A percentile compares a stretch with the other conserved stretches of the same genome.
phyloP scores from a whole-genome alignment of 140 eudicot species.

The Erigeron philadelphicus region DNA sequence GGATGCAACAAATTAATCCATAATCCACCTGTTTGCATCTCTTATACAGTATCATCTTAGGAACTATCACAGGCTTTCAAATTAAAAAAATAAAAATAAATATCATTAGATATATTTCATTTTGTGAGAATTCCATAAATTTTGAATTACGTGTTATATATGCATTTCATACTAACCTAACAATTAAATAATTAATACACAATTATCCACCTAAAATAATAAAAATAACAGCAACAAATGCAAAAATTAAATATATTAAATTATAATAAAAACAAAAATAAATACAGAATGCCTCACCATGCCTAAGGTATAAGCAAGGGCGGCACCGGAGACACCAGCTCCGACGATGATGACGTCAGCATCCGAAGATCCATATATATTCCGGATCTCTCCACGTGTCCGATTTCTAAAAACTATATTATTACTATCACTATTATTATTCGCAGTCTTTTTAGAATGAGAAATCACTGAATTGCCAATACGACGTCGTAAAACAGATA shows the following conservation, averaged over 20 bases:
- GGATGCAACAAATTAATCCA: background rate
- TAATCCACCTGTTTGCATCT: background rate
- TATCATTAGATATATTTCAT: too few species aligned
- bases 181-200: too few species aligned
- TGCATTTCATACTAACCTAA: too few species aligned
- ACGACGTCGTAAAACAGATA: conserved; percentile 35
- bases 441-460: conserved; percentile 15
- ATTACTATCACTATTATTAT: background rate
- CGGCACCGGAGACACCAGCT: conserved; percentile 61
- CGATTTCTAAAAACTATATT: conserved; percentile 15
- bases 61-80: conserved; percentile 12
- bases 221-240: background rate
- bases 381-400: conserved; percentile 21
- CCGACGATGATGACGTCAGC: conserved; percentile 51
- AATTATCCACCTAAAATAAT: too few species aligned
- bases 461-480: background rate
- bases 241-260: background rate
- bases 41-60: background rate
- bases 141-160: too few species aligned
- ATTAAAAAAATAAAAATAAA: background rate
- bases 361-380: conserved; percentile 16
- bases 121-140: too few species aligned
- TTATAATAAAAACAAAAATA: background rate
- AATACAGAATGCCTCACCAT: conserved; percentile 33
- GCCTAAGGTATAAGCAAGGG: conserved; percentile 54